phyloP scores from a whole-genome alignment of 805 yeast genomes.

The Candida methanosorbosa region DNA sequence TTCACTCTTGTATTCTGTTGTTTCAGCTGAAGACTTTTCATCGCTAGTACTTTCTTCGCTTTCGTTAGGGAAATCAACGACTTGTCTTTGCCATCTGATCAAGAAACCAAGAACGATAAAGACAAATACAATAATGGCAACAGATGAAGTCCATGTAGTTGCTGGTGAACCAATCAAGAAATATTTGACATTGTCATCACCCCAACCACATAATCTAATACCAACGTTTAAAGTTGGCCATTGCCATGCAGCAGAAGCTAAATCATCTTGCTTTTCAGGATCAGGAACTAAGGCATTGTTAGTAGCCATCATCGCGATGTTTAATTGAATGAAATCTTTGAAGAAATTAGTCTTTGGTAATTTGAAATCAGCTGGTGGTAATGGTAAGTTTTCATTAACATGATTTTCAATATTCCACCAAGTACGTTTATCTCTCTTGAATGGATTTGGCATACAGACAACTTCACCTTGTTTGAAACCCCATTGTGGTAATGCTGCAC shows the following conservation, averaged over 20 bases:
- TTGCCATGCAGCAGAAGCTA: conserved; percentile 76
- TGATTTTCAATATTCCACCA: conserved; percentile 86
- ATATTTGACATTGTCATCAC: conserved; percentile 47
- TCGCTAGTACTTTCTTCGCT: not conserved
- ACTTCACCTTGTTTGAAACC: conserved; percentile 87
- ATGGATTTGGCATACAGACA: conserved; percentile 62
- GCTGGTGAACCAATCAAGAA: conserved; percentile 72
- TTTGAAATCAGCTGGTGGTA: conserved; percentile 51
- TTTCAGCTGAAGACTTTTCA: not conserved
- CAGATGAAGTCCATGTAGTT: conserved; percentile 67
- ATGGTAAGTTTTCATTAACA: conserved; percentile 47
- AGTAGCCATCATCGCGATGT: conserved; percentile 83
- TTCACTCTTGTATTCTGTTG: not conserved
- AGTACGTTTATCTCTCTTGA: conserved; percentile 68
- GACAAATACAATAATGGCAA: conserved; percentile 48
- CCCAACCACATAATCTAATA: conserved; percentile 71
- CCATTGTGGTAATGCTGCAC: conserved; percentile 66
- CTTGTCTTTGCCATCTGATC: conserved; percentile 81
- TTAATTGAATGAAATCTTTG: conserved; percentile 67
- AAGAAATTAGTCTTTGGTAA: conserved; percentile 70
- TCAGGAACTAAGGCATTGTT: conserved; percentile 79
- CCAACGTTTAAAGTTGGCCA: conserved; percentile 81
- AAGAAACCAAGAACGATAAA: conserved; percentile 34
- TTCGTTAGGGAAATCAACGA: conserved; percentile 38
- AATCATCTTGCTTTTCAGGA: conserved; percentile 59